Evolutionary conservation across 2,329 filamentous ascomycete genomes (phyloP).

Genomic region (Sphaerulina musiva): DNA sequence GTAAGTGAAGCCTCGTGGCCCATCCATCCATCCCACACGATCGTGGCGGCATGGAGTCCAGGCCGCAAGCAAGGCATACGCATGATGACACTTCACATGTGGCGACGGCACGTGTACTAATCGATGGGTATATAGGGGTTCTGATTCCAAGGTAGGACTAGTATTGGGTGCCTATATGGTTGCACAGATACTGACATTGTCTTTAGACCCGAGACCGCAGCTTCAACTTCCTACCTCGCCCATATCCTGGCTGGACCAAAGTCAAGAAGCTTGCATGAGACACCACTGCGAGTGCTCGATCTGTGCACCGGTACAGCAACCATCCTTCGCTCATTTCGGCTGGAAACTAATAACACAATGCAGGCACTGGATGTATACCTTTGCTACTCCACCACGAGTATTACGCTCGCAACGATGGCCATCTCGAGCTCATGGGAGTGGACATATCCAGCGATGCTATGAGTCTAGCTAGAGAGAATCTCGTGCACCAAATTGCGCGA

Average conservation of each 20-base stretch:
- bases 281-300: slow-evolving; percentile 61
- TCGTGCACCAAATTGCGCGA: slow-evolving; percentile 24
- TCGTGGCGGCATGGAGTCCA: no score
- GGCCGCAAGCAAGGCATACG: no score
- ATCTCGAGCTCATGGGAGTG: slow-evolving; percentile 57
- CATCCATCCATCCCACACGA: no score
- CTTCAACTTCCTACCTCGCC: slow-evolving; percentile 34
- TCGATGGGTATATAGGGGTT: slow-evolving; percentile 41
- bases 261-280: slow-evolving; percentile 1
- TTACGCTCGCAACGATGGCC: slow-evolving; percentile 17
- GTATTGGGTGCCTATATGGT: background rate
- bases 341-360: background rate
- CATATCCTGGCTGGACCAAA: slow-evolving; percentile 24
- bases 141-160: slow-evolving; percentile 66
- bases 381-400: slow-evolving; percentile 65
- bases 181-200: slow-evolving; percentile 10
- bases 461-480: slow-evolving; percentile 58
- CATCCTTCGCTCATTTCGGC: background rate
- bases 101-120: no score
- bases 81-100: no score
- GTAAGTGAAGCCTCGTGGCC: slow-evolving; percentile 28
- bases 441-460: slow-evolving; percentile 67
- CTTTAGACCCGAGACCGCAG: slow-evolving; percentile 43
- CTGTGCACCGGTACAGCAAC: slow-evolving; percentile 60
- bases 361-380: slow-evolving; percentile 75